Evolutionary conservation across 2,329 filamentous ascomycete genomes (phyloP), one percentile per base, ranked within the genome.

Genomic region (Didymella exigua): DNA sequence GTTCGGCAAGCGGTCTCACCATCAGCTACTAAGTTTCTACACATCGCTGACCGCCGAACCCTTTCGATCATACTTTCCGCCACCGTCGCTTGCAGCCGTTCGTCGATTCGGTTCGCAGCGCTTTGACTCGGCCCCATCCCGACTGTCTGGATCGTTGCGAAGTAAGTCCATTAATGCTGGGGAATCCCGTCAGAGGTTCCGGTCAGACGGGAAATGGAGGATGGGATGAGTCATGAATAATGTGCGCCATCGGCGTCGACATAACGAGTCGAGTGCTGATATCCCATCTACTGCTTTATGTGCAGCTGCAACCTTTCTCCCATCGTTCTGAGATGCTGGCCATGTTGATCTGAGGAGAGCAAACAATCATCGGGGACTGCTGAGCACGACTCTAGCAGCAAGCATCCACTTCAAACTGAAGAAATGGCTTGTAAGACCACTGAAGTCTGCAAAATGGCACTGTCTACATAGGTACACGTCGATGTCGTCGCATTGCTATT

Each of bases 1-100:
- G 34, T 47, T 42, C 36, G 26, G 19, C 29, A 55, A 42, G 52
- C 42, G 52, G 52, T 55, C 41, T 55, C 46, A 55, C 46, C 29
- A 54, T 19, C 16, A 24, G 33, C 9, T 33, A 43, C 27, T 29
- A 34, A 34, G 41, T 34, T 16, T 13, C 16, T 45, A 41, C 52
- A 29, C 33, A 34, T 24, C 26, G 21, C 51, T 31, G 38, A 44
- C 34, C 33, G 24, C 41, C 52, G 41, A 47, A 47, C 30, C 24
- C 36, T 50, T 41, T 45, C 21, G 14, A 30, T 29, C 40, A 24
- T 19, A 24, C 27, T 34, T 24, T 21, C 38, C 48, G 45, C 45
- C 33, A 43, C 40, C 6, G 14, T 46, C 41, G 42, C 47, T 47
- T 50, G 27, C 46, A 34, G 47, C 19, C 46, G 47, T 40, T 40